Base-by-base conservation (phyloP, 805 yeast species). In the Scheffersomyces spartinae region DNA sequence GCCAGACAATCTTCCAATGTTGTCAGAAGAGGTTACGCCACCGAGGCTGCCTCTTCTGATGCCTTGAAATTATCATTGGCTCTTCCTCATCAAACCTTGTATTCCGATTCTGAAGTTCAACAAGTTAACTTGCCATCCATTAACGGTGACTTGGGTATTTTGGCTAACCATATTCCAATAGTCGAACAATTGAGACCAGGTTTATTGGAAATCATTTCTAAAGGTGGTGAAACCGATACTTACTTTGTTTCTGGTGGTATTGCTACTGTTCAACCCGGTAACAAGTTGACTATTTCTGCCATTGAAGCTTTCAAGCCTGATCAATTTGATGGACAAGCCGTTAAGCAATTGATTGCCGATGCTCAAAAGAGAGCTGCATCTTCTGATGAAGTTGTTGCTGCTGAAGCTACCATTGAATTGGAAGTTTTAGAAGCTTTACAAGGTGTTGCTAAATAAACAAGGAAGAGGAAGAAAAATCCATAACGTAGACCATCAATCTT, bases 181-280 rank as follows among this genome's bases (percentile, higher is more conserved):
- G 84, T 88, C 38, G 97, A 91, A 66, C 94, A 91, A 70, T 75
- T 91, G 55, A 72, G 76, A 50, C 95, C 98, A 44, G 98, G 98
- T 59, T 70, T 91, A 35, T 79, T 91, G 46, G 95, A 86, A 60
- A 74, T 91, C 50, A 78, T 83, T 40, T 88, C 83, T 58, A 69
- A 74, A 48, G 57, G 79, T 29, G 67, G 70, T 33, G 80, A 80
- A 45, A 57, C 79, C 38, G 64, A 72, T 52, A 83, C 81, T 60
- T 88, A 59, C 68, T 91, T 88, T 45, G 85, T 88, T 40, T 73
- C 93, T 35, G 97, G 97, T 40, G 98, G 98, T 42, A 81, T 88
- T 48, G 97, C 95, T 33, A 74, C 94, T 31, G 94, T 91, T 39
- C 86, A 82, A 56, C 96, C 95, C 61, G 93, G 83, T 49, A 85